Base-by-base conservation (phyloP, 306 rosid genomes). In the Amphicarpaea edgeworthii region DNA sequence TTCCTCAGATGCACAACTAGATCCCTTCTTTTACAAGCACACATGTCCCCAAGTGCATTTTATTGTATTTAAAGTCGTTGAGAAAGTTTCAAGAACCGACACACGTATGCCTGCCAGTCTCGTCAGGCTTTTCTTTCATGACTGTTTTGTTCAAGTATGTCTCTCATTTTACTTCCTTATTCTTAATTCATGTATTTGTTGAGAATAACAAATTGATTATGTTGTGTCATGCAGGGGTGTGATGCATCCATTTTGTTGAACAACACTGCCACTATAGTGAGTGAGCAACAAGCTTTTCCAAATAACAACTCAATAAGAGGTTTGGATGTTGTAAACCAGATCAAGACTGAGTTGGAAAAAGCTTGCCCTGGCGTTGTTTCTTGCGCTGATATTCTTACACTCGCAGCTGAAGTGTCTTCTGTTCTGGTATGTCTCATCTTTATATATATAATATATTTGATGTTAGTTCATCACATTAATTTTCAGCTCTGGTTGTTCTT, bases 371-470 rank as follows among this genome's bases (percentile, higher is more conserved):
- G 40, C 7, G 57, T 15, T 0, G 91, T 89, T 62, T 89, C 94
- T 16, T 89, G 91, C 20, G 91, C 91, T 26, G 91, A 85, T 58
- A 85, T 87, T 59, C 91, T 89, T n/a, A 59, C 94, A 28, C 62
- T 89, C 57, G 89, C 94, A 0, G 79, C 94, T 41, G 64, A 85
- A 81, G 61, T 74, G 8, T 87, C 91, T 7, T 76, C 86, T n/a
- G 1, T 5, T 38, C 40, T 83, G 87, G 89, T 88, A 6, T 9
- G 60, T 37, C 41, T 20, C 15, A 38, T 14, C 17, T 34, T 34
- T 34, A 34, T 34, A 34, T 34, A 34, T n/a, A 34, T 1, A 34
- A 0, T 7, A 34, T 5, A 3, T 34, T 8, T 34, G 8, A 34
- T 34, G 5, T 34, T 34, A 34, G 40, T n/a, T n/a, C n/a, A n/a